phyloP scores from a whole-genome alignment of 2,329 filamentous ascomycete species.

The Cladophialophora immunda region DNA sequence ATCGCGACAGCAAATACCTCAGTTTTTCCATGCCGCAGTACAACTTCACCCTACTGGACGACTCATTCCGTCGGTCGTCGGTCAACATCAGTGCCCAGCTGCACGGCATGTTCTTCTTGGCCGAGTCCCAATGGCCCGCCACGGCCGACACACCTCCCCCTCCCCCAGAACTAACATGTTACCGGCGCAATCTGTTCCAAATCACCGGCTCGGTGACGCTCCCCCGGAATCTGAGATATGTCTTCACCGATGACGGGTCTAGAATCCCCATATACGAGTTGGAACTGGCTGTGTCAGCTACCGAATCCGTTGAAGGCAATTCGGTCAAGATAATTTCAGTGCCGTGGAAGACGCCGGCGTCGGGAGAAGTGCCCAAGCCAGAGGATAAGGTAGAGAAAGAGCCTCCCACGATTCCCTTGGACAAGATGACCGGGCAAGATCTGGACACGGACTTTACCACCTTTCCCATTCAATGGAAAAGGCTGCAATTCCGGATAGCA shows the following conservation, averaged over 20 bases:
- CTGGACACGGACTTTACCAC: slow-evolving; percentile 84
- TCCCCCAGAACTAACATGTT: slow-evolving; percentile 87
- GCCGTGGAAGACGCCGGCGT: slow-evolving; percentile 94
- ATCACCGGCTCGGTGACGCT: slow-evolving; percentile 89
- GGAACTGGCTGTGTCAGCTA: slow-evolving; percentile 89
- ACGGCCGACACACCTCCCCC: slow-evolving; percentile 61
- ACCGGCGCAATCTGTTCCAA: slow-evolving; percentile 93
- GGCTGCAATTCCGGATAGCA: slow-evolving; percentile 91
- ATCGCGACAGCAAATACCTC: slow-evolving; percentile 75
- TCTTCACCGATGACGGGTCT: slow-evolving; percentile 84
- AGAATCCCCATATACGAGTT: slow-evolving; percentile 82
- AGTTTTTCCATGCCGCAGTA: slow-evolving; percentile 73
- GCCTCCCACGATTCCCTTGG: slow-evolving; percentile 80
- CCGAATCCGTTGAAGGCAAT: slow-evolving; percentile 93
- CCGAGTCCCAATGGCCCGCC: slow-evolving; percentile 69
- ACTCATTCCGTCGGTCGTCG: slow-evolving; percentile 63
- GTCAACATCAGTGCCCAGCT: slow-evolving; percentile 69
- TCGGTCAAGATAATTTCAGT: slow-evolving; percentile 94
- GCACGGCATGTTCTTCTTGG: slow-evolving; percentile 74
- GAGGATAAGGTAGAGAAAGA: slow-evolving; percentile 81
- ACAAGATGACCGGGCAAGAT: slow-evolving; percentile 71
- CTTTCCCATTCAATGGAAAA: slow-evolving; percentile 93
- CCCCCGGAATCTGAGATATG: slow-evolving; percentile 78
- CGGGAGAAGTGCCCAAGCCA: slow-evolving; percentile 62
- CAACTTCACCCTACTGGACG: slow-evolving; percentile 68